These are phyloP conservation scores for Volvox carteri DNA, from an alignment of 163 green algal species.

Conservation along the genomic window DNA sequence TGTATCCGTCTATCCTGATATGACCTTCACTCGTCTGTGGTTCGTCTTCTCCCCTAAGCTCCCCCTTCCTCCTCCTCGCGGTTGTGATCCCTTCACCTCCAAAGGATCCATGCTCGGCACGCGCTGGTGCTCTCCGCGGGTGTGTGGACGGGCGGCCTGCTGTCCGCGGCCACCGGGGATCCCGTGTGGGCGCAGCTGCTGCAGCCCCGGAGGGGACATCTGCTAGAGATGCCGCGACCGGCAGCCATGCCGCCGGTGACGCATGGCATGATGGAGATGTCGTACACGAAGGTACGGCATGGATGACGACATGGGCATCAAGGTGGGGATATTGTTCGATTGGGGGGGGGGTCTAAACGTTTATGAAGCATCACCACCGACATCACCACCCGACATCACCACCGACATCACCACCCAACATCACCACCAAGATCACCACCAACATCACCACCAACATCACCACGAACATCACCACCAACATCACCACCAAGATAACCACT, in stretches of 20 bases:
- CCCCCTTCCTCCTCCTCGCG: background rate
- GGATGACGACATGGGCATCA: background rate
- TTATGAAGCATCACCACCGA: too few relatives aligned
- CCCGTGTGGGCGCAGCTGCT: conserved; percentile 60
- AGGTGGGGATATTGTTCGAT: background rate
- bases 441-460: too few relatives aligned
- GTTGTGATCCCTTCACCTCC: background rate
- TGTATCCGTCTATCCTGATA: too few relatives aligned
- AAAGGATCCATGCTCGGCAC: conserved; percentile 7
- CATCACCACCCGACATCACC: too few relatives aligned
- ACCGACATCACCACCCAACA: too few relatives aligned
- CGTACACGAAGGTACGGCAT: conserved; percentile 73
- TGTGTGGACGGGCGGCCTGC: conserved; percentile 81
- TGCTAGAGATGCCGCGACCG: conserved; percentile 77
- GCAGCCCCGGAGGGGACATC: conserved; percentile 72
- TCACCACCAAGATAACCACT: too few relatives aligned
- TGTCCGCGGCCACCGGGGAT: conserved; percentile 58
- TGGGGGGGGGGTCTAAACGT: too few relatives aligned
- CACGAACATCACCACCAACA: too few relatives aligned
- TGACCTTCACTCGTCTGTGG: too few relatives aligned
- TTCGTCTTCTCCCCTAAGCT: too few relatives aligned
- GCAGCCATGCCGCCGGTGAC: conserved; percentile 65
- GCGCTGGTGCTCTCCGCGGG: conserved; percentile 79
- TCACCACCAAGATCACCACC: too few relatives aligned
- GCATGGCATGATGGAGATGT: conserved; percentile 84